A percentile compares a stretch with the other conserved stretches of the same genome.
Evolutionary conservation across 495 filamentous ascomycete genomes (phyloP).

Genomic region (Rostrohypoxylon terebratum): DNA sequence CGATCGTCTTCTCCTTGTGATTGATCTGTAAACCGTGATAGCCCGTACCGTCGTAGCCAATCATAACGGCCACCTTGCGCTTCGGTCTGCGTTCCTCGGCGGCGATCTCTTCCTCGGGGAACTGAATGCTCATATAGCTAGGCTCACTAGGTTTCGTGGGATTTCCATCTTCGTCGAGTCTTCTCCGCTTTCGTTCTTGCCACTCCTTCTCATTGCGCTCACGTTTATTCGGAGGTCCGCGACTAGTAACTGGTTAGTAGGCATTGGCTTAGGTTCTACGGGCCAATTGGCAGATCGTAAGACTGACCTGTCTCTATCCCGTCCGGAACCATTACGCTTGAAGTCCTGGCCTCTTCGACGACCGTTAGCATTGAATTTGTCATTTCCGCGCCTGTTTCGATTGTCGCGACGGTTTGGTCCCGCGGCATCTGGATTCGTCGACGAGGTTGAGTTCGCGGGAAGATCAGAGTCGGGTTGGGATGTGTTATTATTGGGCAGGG

Average conservation of each 20-base stretch:
- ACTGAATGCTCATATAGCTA: constrained; percentile 59
- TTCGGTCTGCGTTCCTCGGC: constrained; percentile 88
- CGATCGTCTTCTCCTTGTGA: constrained; percentile 85
- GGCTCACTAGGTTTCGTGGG: constrained; percentile 64
- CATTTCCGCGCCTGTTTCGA: constrained; percentile 15
- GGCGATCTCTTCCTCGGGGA: constrained; percentile 77
- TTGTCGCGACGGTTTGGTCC: constrained; percentile 26
- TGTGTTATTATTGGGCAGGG: neutral
- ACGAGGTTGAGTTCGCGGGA: constrained; percentile 16
- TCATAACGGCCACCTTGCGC: constrained; percentile 92
- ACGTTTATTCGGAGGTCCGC: constrained; percentile 28
- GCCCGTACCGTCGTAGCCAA: constrained; percentile 96
- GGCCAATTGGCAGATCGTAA: constrained; percentile 3
- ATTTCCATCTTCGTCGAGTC: constrained; percentile 49
- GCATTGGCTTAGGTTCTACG: constrained; percentile 36
- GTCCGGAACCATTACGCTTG: constrained; percentile 33
- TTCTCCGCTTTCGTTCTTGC: constrained; percentile 49
- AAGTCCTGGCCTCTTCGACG: constrained; percentile 28
- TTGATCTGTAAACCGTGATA: constrained; percentile 96
- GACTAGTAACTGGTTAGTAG: constrained; percentile 43
- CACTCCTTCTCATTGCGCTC: constrained; percentile 42
- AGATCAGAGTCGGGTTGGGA: constrained; percentile 6
- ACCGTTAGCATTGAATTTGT: constrained; percentile 37
- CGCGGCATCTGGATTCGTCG: constrained; percentile 24
- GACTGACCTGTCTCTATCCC: constrained; percentile 33